These are phyloP conservation scores for Croton setiger DNA, from an alignment of 441 rosid species.

Conservation along the genomic window DNA sequence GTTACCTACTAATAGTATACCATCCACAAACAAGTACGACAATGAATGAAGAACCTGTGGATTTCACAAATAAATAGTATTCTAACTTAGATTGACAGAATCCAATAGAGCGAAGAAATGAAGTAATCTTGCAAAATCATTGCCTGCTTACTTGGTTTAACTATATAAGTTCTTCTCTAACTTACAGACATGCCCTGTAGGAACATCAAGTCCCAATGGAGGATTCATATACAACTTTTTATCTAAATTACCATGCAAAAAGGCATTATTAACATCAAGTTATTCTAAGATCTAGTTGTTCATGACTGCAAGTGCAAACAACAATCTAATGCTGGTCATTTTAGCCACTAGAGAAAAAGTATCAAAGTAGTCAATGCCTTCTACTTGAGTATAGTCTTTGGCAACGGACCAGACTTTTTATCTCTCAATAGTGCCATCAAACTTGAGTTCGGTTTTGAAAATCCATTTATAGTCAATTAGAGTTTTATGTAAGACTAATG, in stretches of 20 bases:
- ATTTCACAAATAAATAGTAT: no score
- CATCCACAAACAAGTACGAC: not conserved
- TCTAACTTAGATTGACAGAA: no score
- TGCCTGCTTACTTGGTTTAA: no score
- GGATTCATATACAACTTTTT: not conserved
- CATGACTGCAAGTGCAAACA: not conserved
- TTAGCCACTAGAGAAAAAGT: not conserved
- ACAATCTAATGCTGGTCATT: not conserved
- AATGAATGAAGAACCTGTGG: not conserved
- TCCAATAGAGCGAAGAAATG: no score
- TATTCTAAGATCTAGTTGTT: not conserved
- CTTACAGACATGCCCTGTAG: not conserved
- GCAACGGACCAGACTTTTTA: not conserved
- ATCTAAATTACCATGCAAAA: not conserved
- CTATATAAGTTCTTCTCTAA: not conserved
- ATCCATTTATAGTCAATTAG: not conserved
- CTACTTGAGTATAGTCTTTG: not conserved
- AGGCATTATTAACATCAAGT: no score
- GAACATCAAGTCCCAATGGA: not conserved
- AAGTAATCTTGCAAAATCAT: no score
- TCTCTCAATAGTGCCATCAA: not conserved
- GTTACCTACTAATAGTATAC: not conserved
- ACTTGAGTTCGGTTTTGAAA: not conserved
- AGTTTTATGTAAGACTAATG: no score
- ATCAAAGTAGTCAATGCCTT: not conserved